Evolutionary conservation across 148 eudicot species (phyloP), one percentile per base, ranked within the genome.

Genomic region (Polygonum maritimum): DNA sequence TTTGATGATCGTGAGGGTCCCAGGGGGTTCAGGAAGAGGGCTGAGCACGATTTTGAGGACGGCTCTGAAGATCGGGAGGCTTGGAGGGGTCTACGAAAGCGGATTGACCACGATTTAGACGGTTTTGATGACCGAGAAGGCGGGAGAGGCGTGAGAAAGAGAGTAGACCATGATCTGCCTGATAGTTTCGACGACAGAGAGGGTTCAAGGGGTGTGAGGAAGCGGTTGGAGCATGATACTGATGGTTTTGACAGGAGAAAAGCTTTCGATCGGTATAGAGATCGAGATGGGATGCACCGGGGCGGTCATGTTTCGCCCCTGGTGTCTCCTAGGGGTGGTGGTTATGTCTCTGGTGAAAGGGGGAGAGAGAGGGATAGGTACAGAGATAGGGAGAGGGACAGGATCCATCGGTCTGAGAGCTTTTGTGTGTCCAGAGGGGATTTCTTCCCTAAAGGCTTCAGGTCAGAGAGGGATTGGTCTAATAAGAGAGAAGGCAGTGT

Each of bases 391-490:
- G 82, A 85, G 31, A 88, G 87, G 62, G 91, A 90, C 73, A 75
- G 89, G 80, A 82, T 87, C 79, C 88, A 89, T 78, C 83, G 98
- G 19, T 90, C 93, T 0, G 93, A 92, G 77, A 94, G 98, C 79
- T 90, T 94, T 85, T 86, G 89, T 52, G 84, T 81, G 40, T 78
- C 88, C 0, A 90, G 97, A 83, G 92, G 93, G 78, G 97, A 94
- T 6, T 83, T 90, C 57, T 83, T 90, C 57, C 93, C 98, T 2
- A 94, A 92, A 83, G 96, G 98, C 75, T 89, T 90, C 81, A 87
- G 97, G 69, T 94, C 98, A 3, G 98, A 92, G 86, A 92, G 98
- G 87, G 91, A 92, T 78, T 84, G 93, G 82, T 76, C 92, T 0
- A 84, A 91, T 0, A 84, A 91, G 76, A 80, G 97, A 79, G 92